Evolutionary conservation across 306 rosid species (phyloP), one percentile per base, ranked within the genome.

Genomic region (Hippophae tibetana): DNA sequence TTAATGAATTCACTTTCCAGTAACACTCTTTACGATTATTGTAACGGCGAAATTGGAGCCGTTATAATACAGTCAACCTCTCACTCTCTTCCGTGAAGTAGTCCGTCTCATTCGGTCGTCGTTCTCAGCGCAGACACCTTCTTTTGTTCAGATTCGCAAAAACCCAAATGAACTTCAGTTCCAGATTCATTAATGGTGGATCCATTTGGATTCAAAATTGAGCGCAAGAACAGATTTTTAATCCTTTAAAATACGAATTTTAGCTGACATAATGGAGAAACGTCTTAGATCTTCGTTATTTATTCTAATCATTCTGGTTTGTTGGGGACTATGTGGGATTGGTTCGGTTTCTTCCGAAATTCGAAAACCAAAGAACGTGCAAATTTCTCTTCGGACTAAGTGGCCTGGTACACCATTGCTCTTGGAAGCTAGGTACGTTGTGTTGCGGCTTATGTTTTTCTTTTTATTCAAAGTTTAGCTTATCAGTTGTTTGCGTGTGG

Each of bases 341-440:
- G 71, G 69, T 44, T 64, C 73, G 12, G 72, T 68, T 63, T 58
- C 54, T 57, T 73, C 89, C 27, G 66, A 69, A 58, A 61, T 49
- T 65, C 79, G 78, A 49, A 68, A 65, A 8, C 86, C 89, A 43
- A 92, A 92, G 70, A 92, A 92, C 64, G 95, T 92, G 23, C 88
- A 92, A 58, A 75, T 81, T 13, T 66, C 95, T 26, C 85, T 92
- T 69, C 85, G 75, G 65, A 83, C 95, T 47, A 88, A 85, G 61
- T 92, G 99, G 99, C 55, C 86, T 3, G 96, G 90, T 14, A 83
- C 96, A 52, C 87, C 99, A 57, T 60, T 92, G 57, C 95, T 92
- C 31, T 61, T 92, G 13, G 99, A 92, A 84, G 99, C 99, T 65
- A 86, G 95, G 98, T 88, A 72, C 43, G 69, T 48, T 64, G 51